These are phyloP conservation scores for Suzukiozyma palmioleophila DNA, from an alignment of 1,139 yeast genomes.

Conservation along the genomic window DNA sequence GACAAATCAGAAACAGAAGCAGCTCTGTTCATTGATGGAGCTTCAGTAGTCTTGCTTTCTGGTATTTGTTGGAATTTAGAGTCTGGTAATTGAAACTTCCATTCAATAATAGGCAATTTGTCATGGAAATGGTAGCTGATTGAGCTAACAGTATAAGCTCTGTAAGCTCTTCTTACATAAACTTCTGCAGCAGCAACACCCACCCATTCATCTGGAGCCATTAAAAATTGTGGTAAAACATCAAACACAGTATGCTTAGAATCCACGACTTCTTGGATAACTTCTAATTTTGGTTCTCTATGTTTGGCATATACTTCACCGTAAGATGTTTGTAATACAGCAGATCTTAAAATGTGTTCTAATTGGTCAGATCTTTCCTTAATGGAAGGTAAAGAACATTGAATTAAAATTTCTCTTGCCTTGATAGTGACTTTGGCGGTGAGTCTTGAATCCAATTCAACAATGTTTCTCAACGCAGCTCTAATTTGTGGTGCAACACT, in stretches of 20 bases:
- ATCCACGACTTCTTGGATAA: conserved; percentile 88
- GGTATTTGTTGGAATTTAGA: conserved; percentile 63
- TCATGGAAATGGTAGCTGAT: conserved; percentile 61
- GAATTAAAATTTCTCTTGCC: conserved; percentile 93
- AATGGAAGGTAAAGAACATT: conserved; percentile 93
- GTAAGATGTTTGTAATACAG: conserved; percentile 84
- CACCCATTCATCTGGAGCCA: conserved; percentile 79
- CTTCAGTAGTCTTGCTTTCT: conserved; percentile 22
- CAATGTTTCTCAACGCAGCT: conserved; percentile 68
- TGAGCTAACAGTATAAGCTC: conserved; percentile 87
- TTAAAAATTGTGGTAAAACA: conserved; percentile 87
- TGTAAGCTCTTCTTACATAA: conserved; percentile 92
- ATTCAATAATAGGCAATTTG: conserved; percentile 67
- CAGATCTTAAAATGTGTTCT: conserved; percentile 88
- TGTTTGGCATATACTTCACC: conserved; percentile 79
- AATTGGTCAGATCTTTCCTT: conserved; percentile 95
- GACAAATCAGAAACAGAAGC: conserved; percentile 91
- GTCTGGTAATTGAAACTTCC: conserved; percentile 89
- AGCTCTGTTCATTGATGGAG: conserved; percentile 66
- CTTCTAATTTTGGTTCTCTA: conserved; percentile 74
- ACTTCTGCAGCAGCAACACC: conserved; percentile 96
- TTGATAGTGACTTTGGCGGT: conserved; percentile 94
- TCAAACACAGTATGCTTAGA: conserved; percentile 95
- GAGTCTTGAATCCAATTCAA: conserved; percentile 82
- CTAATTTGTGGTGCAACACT: conserved; percentile 69